A percentile compares a stretch with the other conserved stretches of the same genome.
Evolutionary conservation across 129 eudicot genomes (phyloP).

Genomic region (Artemisia tridentata): DNA sequence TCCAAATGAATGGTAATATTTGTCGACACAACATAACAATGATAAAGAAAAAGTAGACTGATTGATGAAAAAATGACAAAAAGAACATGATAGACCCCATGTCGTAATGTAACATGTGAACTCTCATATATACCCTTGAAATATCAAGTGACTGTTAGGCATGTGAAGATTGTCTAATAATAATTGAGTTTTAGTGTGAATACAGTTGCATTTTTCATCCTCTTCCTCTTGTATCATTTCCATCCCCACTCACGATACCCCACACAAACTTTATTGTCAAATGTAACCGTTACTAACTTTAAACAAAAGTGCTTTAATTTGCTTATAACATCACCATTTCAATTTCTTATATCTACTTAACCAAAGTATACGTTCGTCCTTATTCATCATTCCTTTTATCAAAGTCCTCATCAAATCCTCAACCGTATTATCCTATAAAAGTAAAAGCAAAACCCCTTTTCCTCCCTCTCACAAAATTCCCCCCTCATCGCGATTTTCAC

Average conservation of each 20-base stretch:
- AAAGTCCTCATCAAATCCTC: slow-evolving; percentile 22
- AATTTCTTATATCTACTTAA: background rate
- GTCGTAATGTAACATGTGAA: slow-evolving; percentile 16
- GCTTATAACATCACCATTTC: background rate
- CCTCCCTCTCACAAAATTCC: background rate
- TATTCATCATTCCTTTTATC: slow-evolving; percentile 19
- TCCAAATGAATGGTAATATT: background rate
- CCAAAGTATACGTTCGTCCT: slow-evolving; percentile 21
- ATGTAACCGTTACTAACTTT: slow-evolving; percentile 25
- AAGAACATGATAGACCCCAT: background rate
- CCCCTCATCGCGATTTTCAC: background rate
- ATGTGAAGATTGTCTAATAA: slow-evolving; percentile 31
- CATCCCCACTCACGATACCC: background rate
- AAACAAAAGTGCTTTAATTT: slow-evolving; percentile 16
- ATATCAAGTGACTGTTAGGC: slow-evolving; percentile 21
- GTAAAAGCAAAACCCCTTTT: slow-evolving; percentile 28
- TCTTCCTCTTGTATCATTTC: slow-evolving; percentile 28
- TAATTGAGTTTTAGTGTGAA: slow-evolving; percentile 34
- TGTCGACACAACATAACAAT: background rate
- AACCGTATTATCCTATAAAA: background rate
- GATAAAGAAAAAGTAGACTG: background rate
- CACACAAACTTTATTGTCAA: slow-evolving; percentile 20
- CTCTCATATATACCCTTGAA: slow-evolving; percentile 3
- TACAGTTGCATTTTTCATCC: slow-evolving; percentile 35
- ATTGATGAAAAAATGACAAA: slow-evolving; percentile 26